A percentile compares a stretch with the other conserved stretches of the same genome.
Conservation (phyloP, 345 rosid genomes). For the Corymbia maculata region DNA sequence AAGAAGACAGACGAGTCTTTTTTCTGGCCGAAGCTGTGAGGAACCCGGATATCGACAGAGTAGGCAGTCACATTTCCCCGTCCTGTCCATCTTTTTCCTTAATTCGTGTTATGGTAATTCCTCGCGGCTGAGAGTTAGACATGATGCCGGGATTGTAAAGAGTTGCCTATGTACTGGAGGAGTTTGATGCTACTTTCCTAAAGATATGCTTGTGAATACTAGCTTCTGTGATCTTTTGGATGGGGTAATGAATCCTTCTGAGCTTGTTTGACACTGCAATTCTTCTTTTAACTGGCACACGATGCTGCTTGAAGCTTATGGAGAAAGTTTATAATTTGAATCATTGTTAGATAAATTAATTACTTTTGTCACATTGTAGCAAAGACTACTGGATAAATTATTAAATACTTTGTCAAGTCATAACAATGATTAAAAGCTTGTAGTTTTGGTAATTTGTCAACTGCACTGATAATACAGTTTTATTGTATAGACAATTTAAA, state of each 20-base stretch:
- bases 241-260: not conserved
- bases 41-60: not conserved
- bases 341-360: not conserved
- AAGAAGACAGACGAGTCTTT: not conserved
- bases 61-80: not conserved
- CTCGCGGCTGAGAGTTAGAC: not conserved
- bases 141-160: not conserved
- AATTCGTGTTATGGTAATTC: not conserved
- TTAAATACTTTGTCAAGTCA: not conserved
- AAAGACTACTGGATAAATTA: not conserved
- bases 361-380: not conserved
- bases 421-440: not conserved
- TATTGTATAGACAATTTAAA: not conserved
- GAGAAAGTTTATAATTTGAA: not conserved
- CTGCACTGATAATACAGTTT: not conserved
- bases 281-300: not conserved
- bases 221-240: not conserved
- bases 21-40: not conserved
- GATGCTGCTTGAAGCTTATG: not conserved
- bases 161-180: not conserved
- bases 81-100: not conserved
- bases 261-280: not conserved
- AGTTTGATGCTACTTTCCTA: not conserved
- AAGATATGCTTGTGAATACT: not conserved
- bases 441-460: not conserved